Evolutionary conservation across 208 protist species (phyloP), one percentile per base, ranked within the genome.

Genomic region (Paratrypanosoma confusum): DNA sequence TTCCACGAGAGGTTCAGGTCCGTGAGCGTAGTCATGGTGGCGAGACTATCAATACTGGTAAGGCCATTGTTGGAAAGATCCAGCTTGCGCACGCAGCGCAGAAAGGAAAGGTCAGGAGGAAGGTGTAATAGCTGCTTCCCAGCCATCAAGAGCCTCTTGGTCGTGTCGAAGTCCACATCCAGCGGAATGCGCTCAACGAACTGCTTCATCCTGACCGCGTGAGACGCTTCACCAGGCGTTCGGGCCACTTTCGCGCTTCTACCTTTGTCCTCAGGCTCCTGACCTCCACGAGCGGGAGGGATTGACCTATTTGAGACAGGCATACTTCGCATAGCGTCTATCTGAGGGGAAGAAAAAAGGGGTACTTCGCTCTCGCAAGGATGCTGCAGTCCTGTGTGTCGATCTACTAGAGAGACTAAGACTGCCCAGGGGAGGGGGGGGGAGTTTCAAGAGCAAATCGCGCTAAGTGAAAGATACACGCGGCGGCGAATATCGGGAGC

Each of bases 181-280:
- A 92, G 55, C 7, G 83, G 75, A 26, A 92, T 76, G 3, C 71
- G 48, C 29, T 82, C 56, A 13, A 76, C 35, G 49, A 92, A 80
- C 21, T 58, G 50, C 35, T 71, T 61, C 10, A 62, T 43, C n/a
- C 49, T 26, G 10, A 14, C n/a, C 28, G 32, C 22, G 39, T 49
- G 38, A 8, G 36, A 17, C 17, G 16, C 36, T 10, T 13, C 10
- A n/a, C 11, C n/a, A 34, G 29, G n/a, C n/a, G 29, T 34, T 10
- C 29, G 10, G 29, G 29, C 10, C 29, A 34, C n/a, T n/a, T 34
- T 34, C 29, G 29, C 11, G n/a, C 29, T n/a, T 34, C n/a, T n/a
- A n/a, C n/a, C n/a, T n/a, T n/a, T n/a, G n/a, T n/a, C n/a, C n/a
- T n/a, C n/a, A n/a, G n/a, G n/a, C n/a, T n/a, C n/a, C n/a, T n/a